phyloP scores from a whole-genome alignment of 2,329 filamentous ascomycete species.

The Xylariaceae sp. region DNA sequence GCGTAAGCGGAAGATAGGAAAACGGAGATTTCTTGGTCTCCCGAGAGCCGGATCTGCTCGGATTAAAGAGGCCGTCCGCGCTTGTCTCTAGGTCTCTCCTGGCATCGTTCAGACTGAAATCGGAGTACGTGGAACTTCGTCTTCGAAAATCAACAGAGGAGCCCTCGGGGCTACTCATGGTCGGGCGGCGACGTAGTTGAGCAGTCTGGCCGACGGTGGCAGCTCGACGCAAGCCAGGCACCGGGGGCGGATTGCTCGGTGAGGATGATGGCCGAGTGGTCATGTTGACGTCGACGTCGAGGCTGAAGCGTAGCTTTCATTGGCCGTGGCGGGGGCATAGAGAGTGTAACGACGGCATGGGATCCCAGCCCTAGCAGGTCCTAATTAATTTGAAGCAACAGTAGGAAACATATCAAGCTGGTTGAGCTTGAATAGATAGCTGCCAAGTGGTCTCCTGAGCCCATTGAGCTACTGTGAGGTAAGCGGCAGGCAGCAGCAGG shows the following conservation, averaged over 20 bases:
- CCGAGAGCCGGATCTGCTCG: slow-evolving; percentile 43
- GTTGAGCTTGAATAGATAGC: neutral
- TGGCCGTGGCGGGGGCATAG: slow-evolving; percentile 32
- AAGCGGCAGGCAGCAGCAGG: no score
- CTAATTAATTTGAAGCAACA: neutral
- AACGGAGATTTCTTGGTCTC: slow-evolving; percentile 65
- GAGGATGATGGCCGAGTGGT: slow-evolving; percentile 17
- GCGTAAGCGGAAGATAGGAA: slow-evolving; percentile 78
- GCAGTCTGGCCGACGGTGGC: slow-evolving; percentile 43
- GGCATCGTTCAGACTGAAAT: slow-evolving; percentile 71
- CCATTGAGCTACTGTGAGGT: no score
- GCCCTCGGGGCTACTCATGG: slow-evolving; percentile 22
- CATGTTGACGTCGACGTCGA: slow-evolving; percentile 28
- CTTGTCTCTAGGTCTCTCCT: slow-evolving; percentile 65
- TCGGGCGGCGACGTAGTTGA: slow-evolving; percentile 30
- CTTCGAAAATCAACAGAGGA: slow-evolving; percentile 49
- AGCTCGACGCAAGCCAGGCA: slow-evolving; percentile 46
- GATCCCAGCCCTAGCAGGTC: slow-evolving; percentile 10
- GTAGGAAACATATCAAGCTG: neutral
- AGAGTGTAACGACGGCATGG: slow-evolving; percentile 18
- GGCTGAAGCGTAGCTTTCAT: slow-evolving; percentile 30
- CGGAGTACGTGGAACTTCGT: slow-evolving; percentile 78
- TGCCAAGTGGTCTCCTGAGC: neutral
- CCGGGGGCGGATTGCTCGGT: slow-evolving; percentile 31
- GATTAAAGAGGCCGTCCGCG: slow-evolving; percentile 70